Base-by-base conservation (phyloP, 2,329 filamentous ascomycete genomes). In the Albifimbria verrucaria region DNA sequence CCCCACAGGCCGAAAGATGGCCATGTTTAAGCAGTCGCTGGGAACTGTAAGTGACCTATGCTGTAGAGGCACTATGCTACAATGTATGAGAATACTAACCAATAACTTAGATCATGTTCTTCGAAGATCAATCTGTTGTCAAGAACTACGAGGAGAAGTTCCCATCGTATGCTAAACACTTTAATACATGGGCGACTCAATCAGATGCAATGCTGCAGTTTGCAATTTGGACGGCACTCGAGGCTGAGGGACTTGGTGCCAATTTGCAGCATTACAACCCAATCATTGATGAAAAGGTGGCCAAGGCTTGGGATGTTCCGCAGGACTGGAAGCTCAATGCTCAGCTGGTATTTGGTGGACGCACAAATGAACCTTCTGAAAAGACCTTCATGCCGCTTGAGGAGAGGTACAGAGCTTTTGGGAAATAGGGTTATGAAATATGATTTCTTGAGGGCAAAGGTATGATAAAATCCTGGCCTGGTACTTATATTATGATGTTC, bases 251-350 rank as follows among this genome's bases (percentile, higher is more conserved):
- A 17, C 77, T 88, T 48, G 85, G 85, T 50, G 80, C 78, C 55
- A 88, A 85, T 69, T 70, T 88, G 41, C 86, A 88, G 70, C 86
- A 89, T 68, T 88, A 88, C 72, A 87, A 85, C 70, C 85, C 85
- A 3, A 65, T 88, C 45, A 78, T 87, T 50, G 81, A 87, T 65
- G 72, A 77, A 55, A 77, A 78, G 65, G 80, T 82, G 24, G 67
- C 74, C 6, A 68, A 41, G 1, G 69, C 77, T 46, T 89, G 82
- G 80, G 73, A 74, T 26, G 66, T 89, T 17, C 80, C 82, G 2
- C 62, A 68, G 4, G 75, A 81, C 49, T 36, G 28, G 28, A 36
- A 36, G 28, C 28, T 36, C 28, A 36, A 36, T n/a, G 28, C 28
- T n/a, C 28, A 36, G 28, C 28, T 36, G 49, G 85, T 88, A 25